Base-by-base conservation (phyloP, 768 basidiomycete genomes). In the Suillus bovinus region DNA sequence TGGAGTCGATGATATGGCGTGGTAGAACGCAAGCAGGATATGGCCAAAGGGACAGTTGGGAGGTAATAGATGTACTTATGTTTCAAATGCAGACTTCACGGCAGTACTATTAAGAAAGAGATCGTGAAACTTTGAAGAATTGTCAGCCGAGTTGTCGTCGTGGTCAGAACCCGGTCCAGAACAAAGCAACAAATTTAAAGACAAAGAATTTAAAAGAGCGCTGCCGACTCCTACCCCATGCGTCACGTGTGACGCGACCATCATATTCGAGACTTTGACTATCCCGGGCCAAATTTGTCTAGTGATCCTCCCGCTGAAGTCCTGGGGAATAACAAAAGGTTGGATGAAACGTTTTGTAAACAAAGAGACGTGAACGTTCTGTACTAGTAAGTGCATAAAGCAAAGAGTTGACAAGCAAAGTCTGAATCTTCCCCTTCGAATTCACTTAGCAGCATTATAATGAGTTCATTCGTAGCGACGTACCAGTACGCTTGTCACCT, bases 391-490 rank as follows among this genome's bases (percentile, higher is more conserved):
- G 52, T 34, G 17, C 33, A 27, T n/a, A 22, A 11, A 53, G n/a
- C 5, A n/a, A 34, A 33, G 20, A 20, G 20, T 34, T 53, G 24
- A 44, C 27, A 24, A 46, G 13, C 22, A 29, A 14, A 6, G 4
- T 49, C 47, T 49, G 47, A 29, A 29, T 49, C 9, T 24, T 16
- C 16, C 24, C 16, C 16, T 9, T 22, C 4, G 24, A 16, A n/a
- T 54, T 64, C n/a, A n/a, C n/a, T n/a, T n/a, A n/a, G n/a, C n/a
- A n/a, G n/a, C n/a, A 2, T 76, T 76, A 57, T 64, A 66, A 47
- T 63, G 5, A 72, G 67, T 57, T 76, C 74, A 14, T 71, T 63
- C 29, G 66, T 54, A 41, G 73, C 71, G 41, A 74, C 66, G 41
- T 76, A 74, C 59, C 73, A 71, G 61, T 74, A 76, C 36, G 39